These are phyloP conservation scores for Oenanthe javanica DNA, from an alignment of 140 eudicot genomes.

Conservation along the genomic window DNA sequence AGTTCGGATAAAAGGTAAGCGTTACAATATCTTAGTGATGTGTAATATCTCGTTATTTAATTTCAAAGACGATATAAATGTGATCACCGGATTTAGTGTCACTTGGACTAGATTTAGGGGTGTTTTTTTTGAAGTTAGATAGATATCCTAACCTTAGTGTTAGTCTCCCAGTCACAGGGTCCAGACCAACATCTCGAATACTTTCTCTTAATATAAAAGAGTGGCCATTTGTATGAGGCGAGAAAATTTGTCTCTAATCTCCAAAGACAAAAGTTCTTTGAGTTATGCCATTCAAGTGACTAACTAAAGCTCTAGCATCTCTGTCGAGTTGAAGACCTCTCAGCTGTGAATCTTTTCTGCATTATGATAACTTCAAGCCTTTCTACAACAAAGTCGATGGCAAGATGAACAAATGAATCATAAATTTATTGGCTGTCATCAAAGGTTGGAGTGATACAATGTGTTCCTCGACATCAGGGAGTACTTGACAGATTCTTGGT, in stretches of 20 bases:
- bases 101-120: no score
- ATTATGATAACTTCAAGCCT: constrained; percentile 90
- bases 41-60: no score
- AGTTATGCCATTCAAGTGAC: constrained; percentile 80
- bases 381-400: constrained; percentile 72
- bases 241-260: constrained; percentile 88
- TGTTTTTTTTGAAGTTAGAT: no score
- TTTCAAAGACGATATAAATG: no score
- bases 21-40: no score
- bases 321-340: constrained; percentile 90
- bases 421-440: constrained; percentile 80
- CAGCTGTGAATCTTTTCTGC: constrained; percentile 85
- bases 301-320: no score
- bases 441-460: constrained; percentile 80
- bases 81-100: no score
- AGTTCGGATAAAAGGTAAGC: no score
- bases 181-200: constrained; percentile 81
- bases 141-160: no score
- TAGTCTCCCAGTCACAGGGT: constrained; percentile 91
- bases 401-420: constrained; percentile 62
- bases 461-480: constrained; percentile 65
- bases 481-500: constrained; percentile 93
- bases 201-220: constrained; percentile 73
- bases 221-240: constrained; percentile 95
- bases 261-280: no score